Conservation (phyloP, 768 basidiomycete genomes). For the Russula abietina region DNA sequence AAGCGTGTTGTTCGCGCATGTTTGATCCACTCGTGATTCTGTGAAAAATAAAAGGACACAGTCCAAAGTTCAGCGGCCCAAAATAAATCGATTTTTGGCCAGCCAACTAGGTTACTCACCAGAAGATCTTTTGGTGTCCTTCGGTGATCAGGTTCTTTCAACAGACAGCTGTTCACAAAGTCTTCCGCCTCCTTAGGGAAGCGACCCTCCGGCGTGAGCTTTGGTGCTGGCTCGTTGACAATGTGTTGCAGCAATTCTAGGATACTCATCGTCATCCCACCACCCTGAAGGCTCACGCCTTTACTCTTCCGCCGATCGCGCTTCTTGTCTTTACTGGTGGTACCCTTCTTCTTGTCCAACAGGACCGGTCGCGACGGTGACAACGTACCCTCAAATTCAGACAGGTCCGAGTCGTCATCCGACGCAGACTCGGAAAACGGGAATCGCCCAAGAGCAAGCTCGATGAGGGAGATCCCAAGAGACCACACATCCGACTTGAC, state of each 20-base stretch:
- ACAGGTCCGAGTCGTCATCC: constrained; percentile 63
- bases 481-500: constrained; percentile 99
- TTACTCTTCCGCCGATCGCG: constrained; percentile 83
- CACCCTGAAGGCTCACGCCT: constrained; percentile 90
- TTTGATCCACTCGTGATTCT: constrained; percentile 76
- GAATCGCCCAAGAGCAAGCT: constrained; percentile 94
- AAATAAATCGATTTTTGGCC: background rate
- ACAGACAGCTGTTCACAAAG: constrained; percentile 85
- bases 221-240: constrained; percentile 96
- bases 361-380: constrained; percentile 63
- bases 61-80: background rate
- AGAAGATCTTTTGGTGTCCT: constrained; percentile 84
- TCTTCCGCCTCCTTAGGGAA: constrained; percentile 69
- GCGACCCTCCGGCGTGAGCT: constrained; percentile 66
- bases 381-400: constrained; percentile 75
- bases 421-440: constrained; percentile 83
- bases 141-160: constrained; percentile 82
- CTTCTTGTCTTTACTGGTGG: constrained; percentile 46
- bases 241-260: constrained; percentile 95
- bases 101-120: constrained; percentile 39
- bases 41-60: background rate
- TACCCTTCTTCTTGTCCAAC: constrained; percentile 32
- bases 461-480: constrained; percentile 92
- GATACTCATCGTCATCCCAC: constrained; percentile 97
- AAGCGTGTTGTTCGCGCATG: constrained; percentile 58